Evolutionary conservation across 2,329 filamentous ascomycete genomes (phyloP), one percentile per base, ranked within the genome.

Genomic region (Talaromyces amestolkiae): DNA sequence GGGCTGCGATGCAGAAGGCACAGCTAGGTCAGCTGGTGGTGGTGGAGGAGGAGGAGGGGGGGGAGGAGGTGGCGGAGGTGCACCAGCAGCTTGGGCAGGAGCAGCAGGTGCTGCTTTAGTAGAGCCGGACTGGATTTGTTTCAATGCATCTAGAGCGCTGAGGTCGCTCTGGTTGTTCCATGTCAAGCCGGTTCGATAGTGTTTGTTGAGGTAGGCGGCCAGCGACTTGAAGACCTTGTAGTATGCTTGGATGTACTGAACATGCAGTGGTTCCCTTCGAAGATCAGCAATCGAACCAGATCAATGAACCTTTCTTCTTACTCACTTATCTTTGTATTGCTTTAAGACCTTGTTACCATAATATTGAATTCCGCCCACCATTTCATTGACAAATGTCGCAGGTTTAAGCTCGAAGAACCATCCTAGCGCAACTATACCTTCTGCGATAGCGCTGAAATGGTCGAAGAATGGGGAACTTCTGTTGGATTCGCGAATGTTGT

Each of bases 291-390:
- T 47, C 19, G 13, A 47, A 31, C 27, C 27, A 31, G 4, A 31
- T 6, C 27, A 31, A 31, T 8, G 27, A 31, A 31, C 27, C 17
- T 27, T 19, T 9, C n/a, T 10, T 11, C 15, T 31, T 33, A 68
- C 85, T 71, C 76, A 90, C 88, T 87, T 90, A 69, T 91, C 93
- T 80, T 96, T 97, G 78, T 91, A 89, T 72, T 96, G 91, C 80
- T 93, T 96, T 71, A 98, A 82, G 43, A 99, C 91, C 71, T 93
- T 88, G 82, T 99, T 98, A 39, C 95, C 95, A 72, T 92, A 97
- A 81, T 96, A 96, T 76, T 98, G 90, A 47, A 93, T 92, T 60
- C 92, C 90, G 35, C 89, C 89, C 22, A 96, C 84, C 66, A 89
- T 89, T 71, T 97, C 93, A 56, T 89, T 89, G 56, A 98, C 90